Conservation (phyloP, 768 basidiomycete genomes). For the Suillus clintonianus region DNA sequence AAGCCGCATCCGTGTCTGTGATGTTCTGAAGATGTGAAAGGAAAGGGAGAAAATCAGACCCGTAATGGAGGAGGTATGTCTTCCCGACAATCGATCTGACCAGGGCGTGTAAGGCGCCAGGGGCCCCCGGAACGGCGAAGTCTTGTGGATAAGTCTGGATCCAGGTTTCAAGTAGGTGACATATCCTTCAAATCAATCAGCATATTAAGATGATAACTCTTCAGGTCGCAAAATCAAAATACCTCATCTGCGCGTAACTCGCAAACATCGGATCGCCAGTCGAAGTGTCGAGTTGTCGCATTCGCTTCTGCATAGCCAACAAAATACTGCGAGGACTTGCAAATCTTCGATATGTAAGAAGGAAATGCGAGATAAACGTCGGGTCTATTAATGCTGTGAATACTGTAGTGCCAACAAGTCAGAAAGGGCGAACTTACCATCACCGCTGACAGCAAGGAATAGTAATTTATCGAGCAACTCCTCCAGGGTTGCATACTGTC, state of each 20-base stretch:
- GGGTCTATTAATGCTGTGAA: conserved; percentile 52
- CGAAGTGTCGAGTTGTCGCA: conserved; percentile 73
- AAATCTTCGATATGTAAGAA: conserved; percentile 84
- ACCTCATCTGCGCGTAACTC: conserved; percentile 89
- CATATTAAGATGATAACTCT: conserved; percentile 9
- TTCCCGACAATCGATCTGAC: conserved; percentile 80
- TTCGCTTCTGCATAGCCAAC: conserved; percentile 86
- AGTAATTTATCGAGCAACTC: conserved; percentile 81
- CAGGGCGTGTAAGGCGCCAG: conserved; percentile 71
- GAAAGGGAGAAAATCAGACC: conserved; percentile 80
- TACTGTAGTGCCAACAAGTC: conserved; percentile 6
- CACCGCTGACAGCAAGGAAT: conserved; percentile 81
- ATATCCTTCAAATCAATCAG: conserved; percentile 54
- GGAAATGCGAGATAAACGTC: conserved; percentile 74
- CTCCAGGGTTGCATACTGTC: conserved; percentile 75
- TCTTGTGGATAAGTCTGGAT: conserved; percentile 74
- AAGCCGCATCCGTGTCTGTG: conserved; percentile 67
- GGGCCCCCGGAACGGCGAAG: conserved; percentile 75
- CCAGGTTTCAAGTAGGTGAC: conserved; percentile 78
- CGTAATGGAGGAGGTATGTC: conserved; percentile 83
- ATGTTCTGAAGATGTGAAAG: conserved; percentile 64
- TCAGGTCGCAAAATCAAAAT: conserved; percentile 8
- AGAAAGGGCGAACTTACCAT: conserved; percentile 50
- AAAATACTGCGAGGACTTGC: conserved; percentile 76
- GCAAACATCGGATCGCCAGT: conserved; percentile 83